Base-by-base conservation (phyloP, 352 stramenopile species). In the Peronospora destructor region DNA sequence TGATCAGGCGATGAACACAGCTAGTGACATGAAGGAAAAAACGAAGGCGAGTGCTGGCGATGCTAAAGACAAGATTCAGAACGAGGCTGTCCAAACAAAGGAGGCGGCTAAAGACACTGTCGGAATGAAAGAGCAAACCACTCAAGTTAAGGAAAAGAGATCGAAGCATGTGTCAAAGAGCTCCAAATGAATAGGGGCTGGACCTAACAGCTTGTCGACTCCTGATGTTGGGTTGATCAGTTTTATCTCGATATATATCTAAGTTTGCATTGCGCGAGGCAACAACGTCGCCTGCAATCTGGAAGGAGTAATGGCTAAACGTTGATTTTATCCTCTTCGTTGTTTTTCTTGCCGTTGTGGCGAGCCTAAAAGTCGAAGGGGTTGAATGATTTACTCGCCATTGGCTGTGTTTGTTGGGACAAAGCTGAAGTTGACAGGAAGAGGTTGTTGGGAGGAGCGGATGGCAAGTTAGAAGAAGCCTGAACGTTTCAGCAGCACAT, bases 321-420 rank as follows among this genome's bases (percentile, higher is more conserved):
- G 21, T 60, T 36, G 52, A 43, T 41, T 38, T 12, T 47, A 26
- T 34, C 12, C 25, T 44, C 45, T 59, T 49, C n/a, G 12, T 45
- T 33, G 13, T 13, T 43, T 36, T 59, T 37, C 45, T 42, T 52
- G 12, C n/a, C 16, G 29, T 25, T 19, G 42, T 48, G 51, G 0
- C 19, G 34, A 53, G 39, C 53, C 45, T 66, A 81, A 14, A 78
- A 64, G 36, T 82, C 71, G 40, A 82, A 82, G 16, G 71, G 71
- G 33, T 82, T 82, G 40, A 71, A 76, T 12, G 71, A 66, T 47
- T 64, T 68, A 29, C 42, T 61, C 14, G 52, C n/a, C 13, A 48
- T 9, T 49, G 49, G 43, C 7, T 42, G 43, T 34, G 43, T 14
- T 0, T 61, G 61, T 32, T 52, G 49, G 17, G 35, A 36, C 13